Conservation (phyloP, 2,329 filamentous ascomycete species). For the Talaromyces sp. region DNA sequence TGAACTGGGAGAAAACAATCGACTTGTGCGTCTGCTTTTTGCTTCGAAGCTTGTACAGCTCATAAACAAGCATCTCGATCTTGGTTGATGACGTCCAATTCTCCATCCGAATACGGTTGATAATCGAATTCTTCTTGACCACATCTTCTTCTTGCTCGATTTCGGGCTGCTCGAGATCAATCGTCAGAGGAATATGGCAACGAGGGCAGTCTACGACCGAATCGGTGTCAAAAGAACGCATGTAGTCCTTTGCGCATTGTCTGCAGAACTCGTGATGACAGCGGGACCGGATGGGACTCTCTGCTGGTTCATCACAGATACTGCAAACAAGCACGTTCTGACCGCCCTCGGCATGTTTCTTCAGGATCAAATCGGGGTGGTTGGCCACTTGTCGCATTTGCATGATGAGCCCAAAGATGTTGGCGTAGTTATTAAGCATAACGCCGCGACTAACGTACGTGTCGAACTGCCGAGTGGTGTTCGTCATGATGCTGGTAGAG, state of each 20-base stretch:
- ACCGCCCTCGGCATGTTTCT: slow-evolving; percentile 77
- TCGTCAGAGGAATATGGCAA: slow-evolving; percentile 83
- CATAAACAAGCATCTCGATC: slow-evolving; percentile 92
- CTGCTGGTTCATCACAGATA: slow-evolving; percentile 93
- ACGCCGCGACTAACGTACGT: slow-evolving; percentile 94
- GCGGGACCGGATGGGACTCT: slow-evolving; percentile 85
- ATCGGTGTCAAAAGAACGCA: slow-evolving; percentile 65
- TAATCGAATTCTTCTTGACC: slow-evolving; percentile 93
- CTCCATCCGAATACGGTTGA: slow-evolving; percentile 98
- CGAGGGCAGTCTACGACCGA: slow-evolving; percentile 65
- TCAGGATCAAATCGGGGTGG: slow-evolving; percentile 88
- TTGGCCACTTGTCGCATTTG: slow-evolving; percentile 98
- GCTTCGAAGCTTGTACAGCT: slow-evolving; percentile 84
- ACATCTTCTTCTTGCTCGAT: slow-evolving; percentile 84
- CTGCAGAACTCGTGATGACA: slow-evolving; percentile 94
- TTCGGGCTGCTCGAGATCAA: slow-evolving; percentile 92
- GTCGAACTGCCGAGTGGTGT: slow-evolving; percentile 80
- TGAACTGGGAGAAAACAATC: slow-evolving; percentile 97
- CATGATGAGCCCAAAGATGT: slow-evolving; percentile 98
- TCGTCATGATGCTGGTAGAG: slow-evolving; percentile 91
- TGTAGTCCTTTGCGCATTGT: slow-evolving; percentile 71
- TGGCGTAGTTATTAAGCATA: slow-evolving; percentile 94
- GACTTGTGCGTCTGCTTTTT: slow-evolving; percentile 93
- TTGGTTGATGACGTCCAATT: slow-evolving; percentile 98
- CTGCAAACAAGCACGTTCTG: slow-evolving; percentile 89